phyloP scores from a whole-genome alignment of 2,329 filamentous ascomycete species.

The Lecanicillium sp. region DNA sequence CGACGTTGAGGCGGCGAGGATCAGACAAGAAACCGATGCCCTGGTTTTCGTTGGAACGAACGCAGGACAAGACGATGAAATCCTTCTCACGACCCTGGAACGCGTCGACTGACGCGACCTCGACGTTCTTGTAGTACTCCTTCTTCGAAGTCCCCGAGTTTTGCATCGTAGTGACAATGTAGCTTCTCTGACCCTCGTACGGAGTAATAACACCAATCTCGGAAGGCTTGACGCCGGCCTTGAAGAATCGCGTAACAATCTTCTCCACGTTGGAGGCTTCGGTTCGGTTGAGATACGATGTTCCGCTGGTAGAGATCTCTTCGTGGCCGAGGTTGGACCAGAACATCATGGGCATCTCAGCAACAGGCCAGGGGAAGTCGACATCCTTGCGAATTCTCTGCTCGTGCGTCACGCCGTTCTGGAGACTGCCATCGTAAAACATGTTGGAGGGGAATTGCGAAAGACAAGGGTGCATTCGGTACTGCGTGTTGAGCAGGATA shows the following conservation, averaged over 20 bases:
- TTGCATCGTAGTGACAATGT: slow-evolving; percentile 99
- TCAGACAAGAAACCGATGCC: slow-evolving; percentile 98
- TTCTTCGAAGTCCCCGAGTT: slow-evolving; percentile 96
- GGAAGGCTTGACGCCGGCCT: slow-evolving; percentile 87
- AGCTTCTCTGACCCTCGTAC: slow-evolving; percentile 96
- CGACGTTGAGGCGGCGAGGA: slow-evolving; percentile 93
- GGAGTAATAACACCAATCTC: slow-evolving; percentile 98
- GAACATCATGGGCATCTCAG: slow-evolving; percentile 98
- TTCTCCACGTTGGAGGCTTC: slow-evolving; percentile 98
- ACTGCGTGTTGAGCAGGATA: slow-evolving; percentile 92
- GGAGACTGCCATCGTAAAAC: slow-evolving; percentile 97
- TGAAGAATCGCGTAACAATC: slow-evolving; percentile 97
- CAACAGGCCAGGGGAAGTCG: slow-evolving; percentile 96
- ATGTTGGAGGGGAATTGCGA: slow-evolving; percentile 98
- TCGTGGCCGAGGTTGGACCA: slow-evolving; percentile 98
- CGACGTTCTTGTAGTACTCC: slow-evolving; percentile 96
- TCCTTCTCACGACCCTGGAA: slow-evolving; percentile 99
- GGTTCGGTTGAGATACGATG: slow-evolving; percentile 95
- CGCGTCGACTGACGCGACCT: slow-evolving; percentile 95
- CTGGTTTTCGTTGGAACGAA: slow-evolving; percentile 97
- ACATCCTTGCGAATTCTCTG: slow-evolving; percentile 87
- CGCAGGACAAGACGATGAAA: slow-evolving; percentile 95
- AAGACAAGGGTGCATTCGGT: slow-evolving; percentile 97
- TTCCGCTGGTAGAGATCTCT: slow-evolving; percentile 95
- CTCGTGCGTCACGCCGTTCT: slow-evolving; percentile 90